phyloP scores from a whole-genome alignment of 1,139 yeast species.

The Geotrichum candidum region DNA sequence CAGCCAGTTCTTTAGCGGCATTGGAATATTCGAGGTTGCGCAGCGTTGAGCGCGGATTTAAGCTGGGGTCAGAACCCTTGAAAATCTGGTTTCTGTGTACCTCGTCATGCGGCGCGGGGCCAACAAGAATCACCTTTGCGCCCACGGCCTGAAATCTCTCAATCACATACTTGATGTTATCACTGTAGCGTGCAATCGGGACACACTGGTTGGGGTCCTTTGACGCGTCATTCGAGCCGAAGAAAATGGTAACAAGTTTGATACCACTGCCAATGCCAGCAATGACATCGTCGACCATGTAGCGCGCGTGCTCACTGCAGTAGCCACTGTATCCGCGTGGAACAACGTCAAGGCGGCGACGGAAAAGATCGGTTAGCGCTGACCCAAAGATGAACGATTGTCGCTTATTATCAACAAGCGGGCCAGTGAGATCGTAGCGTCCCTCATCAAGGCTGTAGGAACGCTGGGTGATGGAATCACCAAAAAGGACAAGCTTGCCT shows the following conservation, averaged over 20 bases:
- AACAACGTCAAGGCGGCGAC: slow-evolving; percentile 48
- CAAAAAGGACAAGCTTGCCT: slow-evolving; percentile 50
- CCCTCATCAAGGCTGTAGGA: slow-evolving; percentile 32
- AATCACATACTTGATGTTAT: slow-evolving; percentile 45
- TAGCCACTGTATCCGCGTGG: slow-evolving; percentile 59
- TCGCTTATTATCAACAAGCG: neutral
- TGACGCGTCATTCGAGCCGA: slow-evolving; percentile 73
- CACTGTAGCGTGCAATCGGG: slow-evolving; percentile 42
- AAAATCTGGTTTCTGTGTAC: slow-evolving; percentile 23
- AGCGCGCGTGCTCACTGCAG: slow-evolving; percentile 44
- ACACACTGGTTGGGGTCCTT: slow-evolving; percentile 49
- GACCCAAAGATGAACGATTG: slow-evolving; percentile 12
- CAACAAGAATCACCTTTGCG: slow-evolving; percentile 49
- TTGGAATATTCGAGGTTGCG: slow-evolving; percentile 46
- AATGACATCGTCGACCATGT: slow-evolving; percentile 25
- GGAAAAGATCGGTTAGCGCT: slow-evolving; percentile 9
- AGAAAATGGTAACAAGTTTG: slow-evolving; percentile 44
- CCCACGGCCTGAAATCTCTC: slow-evolving; percentile 37
- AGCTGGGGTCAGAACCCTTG: slow-evolving; percentile 17
- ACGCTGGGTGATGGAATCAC: slow-evolving; percentile 59
- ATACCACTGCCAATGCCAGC: slow-evolving; percentile 10
- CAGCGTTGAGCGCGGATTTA: slow-evolving; percentile 38
- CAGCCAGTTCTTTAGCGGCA: slow-evolving; percentile 45
- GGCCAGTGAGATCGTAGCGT: neutral
- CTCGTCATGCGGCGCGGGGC: slow-evolving; percentile 59